Evolutionary conservation across 331 rosid species (phyloP), one percentile per base, ranked within the genome.

Genomic region (Quercus tomentella): DNA sequence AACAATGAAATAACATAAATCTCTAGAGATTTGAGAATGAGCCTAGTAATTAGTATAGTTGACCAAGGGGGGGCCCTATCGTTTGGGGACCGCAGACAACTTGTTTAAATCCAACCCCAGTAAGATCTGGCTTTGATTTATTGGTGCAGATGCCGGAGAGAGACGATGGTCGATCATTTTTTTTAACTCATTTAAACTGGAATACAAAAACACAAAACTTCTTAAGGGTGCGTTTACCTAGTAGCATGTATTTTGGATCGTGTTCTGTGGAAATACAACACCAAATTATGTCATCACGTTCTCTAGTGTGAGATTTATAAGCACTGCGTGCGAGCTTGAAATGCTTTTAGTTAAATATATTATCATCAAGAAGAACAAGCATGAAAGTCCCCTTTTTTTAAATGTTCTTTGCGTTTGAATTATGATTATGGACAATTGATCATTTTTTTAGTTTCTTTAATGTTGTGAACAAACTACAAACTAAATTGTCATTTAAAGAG

Each of bases 241-340:
- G 58, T 61, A 56, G 89, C 91, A 52, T 73, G 60, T 75, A 80
- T 83, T 83, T 84, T 83, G 91, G 91, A 86, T 88, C 89, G 28
- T 87, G 92, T 87, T 86, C 76, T 73, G 77, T 43, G 70, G 79
- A 54, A 51, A 72, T 78, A 31, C 80, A 67, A 82, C 91, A 85
- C 16, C 26, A 12, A 11, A 21, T 66, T 70, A 56, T 21, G 5
- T 25, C 10, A 76, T 73, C 87, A 80, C 76, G 69, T 68, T 85
- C 60, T 72, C 54, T 55, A 61, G 35, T 22, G 61, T 63, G 41
- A 60, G 41, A 60, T 72, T 80, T 20, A 41, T 41, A 41, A 28
- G 72, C 26, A 66, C 25, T 33, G 9, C 51, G 5, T 18, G 7
- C 9, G 67, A 18, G 72, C 54, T 35, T 35, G 12, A 20, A 23